Conservation (phyloP, 2,329 filamentous ascomycete species). For the Penicillium olsonii region DNA sequence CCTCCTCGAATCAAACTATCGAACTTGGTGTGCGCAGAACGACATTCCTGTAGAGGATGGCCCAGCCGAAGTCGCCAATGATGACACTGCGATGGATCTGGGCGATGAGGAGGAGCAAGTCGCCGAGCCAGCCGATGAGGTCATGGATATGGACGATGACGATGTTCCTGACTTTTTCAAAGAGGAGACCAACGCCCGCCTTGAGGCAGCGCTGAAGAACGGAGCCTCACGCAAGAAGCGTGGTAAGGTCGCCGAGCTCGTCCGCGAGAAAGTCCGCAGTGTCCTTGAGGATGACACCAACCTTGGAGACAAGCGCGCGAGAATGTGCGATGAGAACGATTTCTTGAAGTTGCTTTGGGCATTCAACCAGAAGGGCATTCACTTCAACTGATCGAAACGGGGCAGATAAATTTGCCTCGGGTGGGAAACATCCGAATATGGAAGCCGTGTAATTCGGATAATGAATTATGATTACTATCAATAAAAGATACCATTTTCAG, state of each 20-base stretch:
- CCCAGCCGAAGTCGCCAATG: constrained; percentile 36
- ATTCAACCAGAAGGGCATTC: constrained; percentile 90
- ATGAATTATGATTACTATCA: constrained; percentile 38
- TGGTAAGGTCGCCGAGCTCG: constrained; percentile 75
- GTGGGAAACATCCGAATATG: constrained; percentile 11
- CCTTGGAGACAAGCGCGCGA: constrained; percentile 76
- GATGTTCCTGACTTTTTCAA: constrained; percentile 85
- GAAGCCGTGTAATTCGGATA: constrained; percentile 21
- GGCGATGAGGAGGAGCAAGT: constrained; percentile 26
- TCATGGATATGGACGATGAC: constrained; percentile 56
- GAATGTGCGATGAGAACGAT: constrained; percentile 89
- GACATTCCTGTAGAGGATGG: constrained; percentile 76
- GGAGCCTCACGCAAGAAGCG: constrained; percentile 68
- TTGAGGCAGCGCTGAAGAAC: constrained; percentile 42
- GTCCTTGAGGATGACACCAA: constrained; percentile 80
- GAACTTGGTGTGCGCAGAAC: constrained; percentile 86
- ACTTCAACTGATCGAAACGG: constrained; percentile 66
- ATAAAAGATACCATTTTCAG: constrained; percentile 37
- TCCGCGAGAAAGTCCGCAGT: constrained; percentile 83
- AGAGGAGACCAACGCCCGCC: constrained; percentile 49
- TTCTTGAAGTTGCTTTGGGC: constrained; percentile 79
- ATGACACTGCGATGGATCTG: constrained; percentile 42
- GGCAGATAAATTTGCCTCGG: constrained; percentile 8
- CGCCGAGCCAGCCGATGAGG: constrained; percentile 50
- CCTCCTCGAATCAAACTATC: constrained; percentile 85